Evolutionary conservation across 768 basidiomycete species (phyloP).

Genomic region (Cyathus striatus): DNA sequence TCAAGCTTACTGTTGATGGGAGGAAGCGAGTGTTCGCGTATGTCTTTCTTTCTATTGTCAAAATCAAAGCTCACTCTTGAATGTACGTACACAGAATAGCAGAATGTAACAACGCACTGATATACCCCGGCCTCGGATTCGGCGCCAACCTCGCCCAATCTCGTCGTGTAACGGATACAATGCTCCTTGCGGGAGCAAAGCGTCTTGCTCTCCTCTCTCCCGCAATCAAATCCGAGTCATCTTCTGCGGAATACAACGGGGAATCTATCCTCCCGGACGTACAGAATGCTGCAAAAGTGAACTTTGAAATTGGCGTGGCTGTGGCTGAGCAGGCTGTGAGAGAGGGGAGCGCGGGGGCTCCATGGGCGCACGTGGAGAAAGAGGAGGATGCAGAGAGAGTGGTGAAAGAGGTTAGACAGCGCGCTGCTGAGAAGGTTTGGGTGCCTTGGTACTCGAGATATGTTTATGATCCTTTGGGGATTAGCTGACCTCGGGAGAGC

Average conservation of each 20-base stretch:
- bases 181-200: conserved; percentile 80
- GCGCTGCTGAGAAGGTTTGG: conserved; percentile 53
- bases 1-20: conserved; percentile 54
- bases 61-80: background rate
- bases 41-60: conserved; percentile 13
- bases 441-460: conserved; percentile 61
- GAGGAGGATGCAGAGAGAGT: conserved; percentile 6
- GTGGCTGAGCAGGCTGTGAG: conserved; percentile 75
- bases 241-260: conserved; percentile 52
- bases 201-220: conserved; percentile 76
- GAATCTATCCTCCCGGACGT: conserved; percentile 74
- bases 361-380: conserved; percentile 32
- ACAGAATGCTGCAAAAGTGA: conserved; percentile 63
- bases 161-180: conserved; percentile 66
- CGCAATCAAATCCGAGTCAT: conserved; percentile 33
- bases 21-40: conserved; percentile 55
- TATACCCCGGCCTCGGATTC: conserved; percentile 84
- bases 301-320: conserved; percentile 77
- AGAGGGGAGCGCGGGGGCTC: conserved; percentile 59
- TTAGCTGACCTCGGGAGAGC: too few relatives aligned
- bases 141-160: conserved; percentile 71
- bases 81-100: conserved; percentile 44
- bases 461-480: conserved; percentile 62
- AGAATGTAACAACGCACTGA: conserved; percentile 75
- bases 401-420: conserved; percentile 45